Base-by-base conservation (phyloP, 805 yeast genomes). In the Saccharomycopsis vini region DNA sequence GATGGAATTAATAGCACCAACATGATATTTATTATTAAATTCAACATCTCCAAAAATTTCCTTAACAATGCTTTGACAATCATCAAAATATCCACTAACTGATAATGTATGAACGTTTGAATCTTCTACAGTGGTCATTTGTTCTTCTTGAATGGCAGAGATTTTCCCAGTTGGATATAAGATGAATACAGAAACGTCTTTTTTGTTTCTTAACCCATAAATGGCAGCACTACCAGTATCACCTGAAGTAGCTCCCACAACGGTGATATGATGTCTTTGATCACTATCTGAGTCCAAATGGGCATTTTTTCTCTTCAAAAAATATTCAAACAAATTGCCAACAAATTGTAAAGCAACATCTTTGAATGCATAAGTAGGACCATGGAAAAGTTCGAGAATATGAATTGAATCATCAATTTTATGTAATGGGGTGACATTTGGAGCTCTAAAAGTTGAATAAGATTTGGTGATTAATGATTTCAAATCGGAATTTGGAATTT, bases 171-270 rank as follows among this genome's bases (percentile, higher is more conserved):
- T 86, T 56, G 99, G 99, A 60, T 90, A 92, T 56, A 92, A 68
- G 52, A 92, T 92, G 65, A 92, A 92, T 19, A 92, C 98, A 24
- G 94, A 83, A n/a, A 92, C 96, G 62, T 92, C 97, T 65, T 88
- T 84, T 67, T 92, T 92, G 62, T 94, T 94, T 67, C 98, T 77
- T 54, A 92, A 74, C 43, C 99, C 99, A 66, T 92, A 92, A 54
- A 92, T 92, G 50, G 99, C 98, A 43, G 99, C 99, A 43, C 95
- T 84, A 48, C 99, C 99, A 38, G 99, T 92, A 59, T 92, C 99
- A 59, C 99, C 99, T 38, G 95, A 83, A 22, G 99, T 92, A 36
- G 99, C 99, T 58, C 99, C 99, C 46, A 92, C 96, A 52, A 92
- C 97, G 31, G 99, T 92, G 57, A 92, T 71, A 47, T 76, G 75